Percentiles rank a stretch among this genome's conserved stretches.
Evolutionary conservation across 768 basidiomycete species (phyloP).

Genomic region (Boletales sp.): DNA sequence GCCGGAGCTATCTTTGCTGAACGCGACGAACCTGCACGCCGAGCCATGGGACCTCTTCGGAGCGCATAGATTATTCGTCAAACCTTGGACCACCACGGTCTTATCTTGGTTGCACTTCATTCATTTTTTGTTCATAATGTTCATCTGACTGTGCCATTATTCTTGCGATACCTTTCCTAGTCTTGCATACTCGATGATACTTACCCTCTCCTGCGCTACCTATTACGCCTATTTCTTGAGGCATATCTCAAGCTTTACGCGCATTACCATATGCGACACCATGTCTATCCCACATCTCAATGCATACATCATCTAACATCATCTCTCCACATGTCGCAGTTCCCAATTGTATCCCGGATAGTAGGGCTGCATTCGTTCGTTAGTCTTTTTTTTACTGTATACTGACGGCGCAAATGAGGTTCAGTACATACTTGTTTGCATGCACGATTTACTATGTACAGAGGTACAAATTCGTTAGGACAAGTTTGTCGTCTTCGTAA

Average conservation of each 20-base stretch:
- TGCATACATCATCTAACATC: constrained; percentile 1
- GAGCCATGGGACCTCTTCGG: constrained; percentile 29
- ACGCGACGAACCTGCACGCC: constrained; percentile 27
- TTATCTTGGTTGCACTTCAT: not conserved
- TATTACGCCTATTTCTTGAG: not conserved
- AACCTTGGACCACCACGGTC: not conserved
- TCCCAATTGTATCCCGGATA: no score
- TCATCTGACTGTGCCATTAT: not conserved
- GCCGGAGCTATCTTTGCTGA: constrained; percentile 28
- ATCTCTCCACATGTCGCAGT: constrained; percentile 1
- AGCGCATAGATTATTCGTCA: constrained; percentile 7
- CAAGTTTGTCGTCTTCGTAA: no score
- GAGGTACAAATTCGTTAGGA: no score
- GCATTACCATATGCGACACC: constrained; percentile 7
- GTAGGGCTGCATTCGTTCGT: no score
- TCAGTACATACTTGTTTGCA: no score
- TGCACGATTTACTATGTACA: no score
- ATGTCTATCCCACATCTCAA: not conserved
- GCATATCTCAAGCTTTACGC: constrained; percentile 3
- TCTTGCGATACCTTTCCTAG: constrained; percentile 13
- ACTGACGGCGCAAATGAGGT: no score
- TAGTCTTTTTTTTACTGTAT: no score
- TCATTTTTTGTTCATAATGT: constrained; percentile 8
- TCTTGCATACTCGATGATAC: constrained; percentile 9
- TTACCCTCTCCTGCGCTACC: not conserved